Conservation (phyloP, 768 basidiomycete species). For the Porpolomopsis calyptriformis region DNA sequence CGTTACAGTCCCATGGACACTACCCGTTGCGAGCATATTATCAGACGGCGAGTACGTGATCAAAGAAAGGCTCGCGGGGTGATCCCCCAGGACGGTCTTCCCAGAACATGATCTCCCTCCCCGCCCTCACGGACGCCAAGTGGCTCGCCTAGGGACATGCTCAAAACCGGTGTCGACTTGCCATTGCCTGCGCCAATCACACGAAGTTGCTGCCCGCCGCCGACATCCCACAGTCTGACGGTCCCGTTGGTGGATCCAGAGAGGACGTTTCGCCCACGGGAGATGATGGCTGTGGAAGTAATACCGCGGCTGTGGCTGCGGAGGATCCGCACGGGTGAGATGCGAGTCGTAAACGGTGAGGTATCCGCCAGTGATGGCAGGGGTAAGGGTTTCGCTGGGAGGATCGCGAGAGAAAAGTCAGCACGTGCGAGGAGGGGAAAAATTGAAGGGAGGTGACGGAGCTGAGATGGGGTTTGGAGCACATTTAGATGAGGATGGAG, state of each 20-base stretch:
- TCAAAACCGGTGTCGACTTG: conserved; percentile 31
- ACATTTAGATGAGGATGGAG: conserved; percentile 16
- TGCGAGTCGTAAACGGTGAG: conserved; percentile 21
- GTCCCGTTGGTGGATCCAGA: conserved; percentile 62
- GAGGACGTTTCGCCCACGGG: conserved; percentile 54
- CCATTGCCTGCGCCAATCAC: conserved; percentile 30
- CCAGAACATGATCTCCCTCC: no score
- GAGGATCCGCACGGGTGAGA: conserved; percentile 49
- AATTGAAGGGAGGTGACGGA: conserved; percentile 47
- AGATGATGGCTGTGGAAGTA: conserved; percentile 54
- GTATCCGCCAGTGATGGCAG: conserved; percentile 10
- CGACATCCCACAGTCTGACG: conserved; percentile 64
- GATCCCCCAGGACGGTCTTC: conserved; percentile 15
- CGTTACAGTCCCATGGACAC: conserved; percentile 40
- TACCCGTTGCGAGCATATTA: conserved; percentile 49
- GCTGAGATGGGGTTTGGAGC: conserved; percentile 35
- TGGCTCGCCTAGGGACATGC: conserved; percentile 36
- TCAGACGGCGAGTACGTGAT: conserved; percentile 33
- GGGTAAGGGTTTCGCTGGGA: conserved; percentile 43
- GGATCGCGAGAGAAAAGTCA: conserved; percentile 57
- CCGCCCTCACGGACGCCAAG: conserved; percentile 9
- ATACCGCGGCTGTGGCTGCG: conserved; percentile 57
- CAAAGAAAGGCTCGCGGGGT: conserved; percentile 24
- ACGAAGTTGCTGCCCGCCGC: conserved; percentile 37
- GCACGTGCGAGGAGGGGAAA: conserved; percentile 66